Base-by-base conservation (phyloP, 495 filamentous ascomycete genomes). In the Trichoderma reesei region DNA sequence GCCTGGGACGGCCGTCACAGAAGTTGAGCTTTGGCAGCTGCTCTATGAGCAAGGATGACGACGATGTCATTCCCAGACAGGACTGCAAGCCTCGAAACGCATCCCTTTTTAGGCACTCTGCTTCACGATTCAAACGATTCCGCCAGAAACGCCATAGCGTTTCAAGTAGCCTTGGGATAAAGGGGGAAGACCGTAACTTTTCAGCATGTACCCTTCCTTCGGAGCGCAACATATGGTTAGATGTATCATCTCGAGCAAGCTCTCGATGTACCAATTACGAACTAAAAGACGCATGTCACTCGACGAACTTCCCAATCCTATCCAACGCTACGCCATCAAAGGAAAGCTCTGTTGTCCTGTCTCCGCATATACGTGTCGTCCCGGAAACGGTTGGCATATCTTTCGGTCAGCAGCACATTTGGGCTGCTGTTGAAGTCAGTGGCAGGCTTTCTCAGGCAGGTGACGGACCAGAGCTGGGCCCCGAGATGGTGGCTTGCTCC, bases 381-480 rank as follows among this genome's bases (percentile, higher is more conserved):
- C 82, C 85, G 0, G 86, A 85, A 62, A 73, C 73, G 72, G 80
- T 82, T 9, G 72, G 73, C n/a, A 65, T 79, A 1, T 69, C 76
- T 33, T 69, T 72, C 16, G 70, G 64, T 7, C 66, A 63, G 37
- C 68, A 67, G 39, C 70, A 54, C 39, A 41, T 83, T 7, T 84
- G 78, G 82, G 76, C 72, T 14, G 78, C 77, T 16, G 69, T 84
- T 42, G 74, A 82, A 66, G 65, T 84, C 14, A 77, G 72, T 6
- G 73, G 76, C 11, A 73, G 71, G 61, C 61, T 78, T 1, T 70
- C 38, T 26, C 64, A 63, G 2, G 60, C 66, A 2, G 51, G 48
- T 18, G 41, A 51, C 60, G 33, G 51, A 10, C 51, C 51, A 14
- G 51, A 33, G 51, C 11, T 14, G 33, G 26, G 11, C 2, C 11